A percentile compares a stretch with the other conserved stretches of the same genome.
These are phyloP conservation scores for Chaetomiaceae sp. DNA, from an alignment of 2,329 filamentous ascomycete genomes.

Conservation along the genomic window DNA sequence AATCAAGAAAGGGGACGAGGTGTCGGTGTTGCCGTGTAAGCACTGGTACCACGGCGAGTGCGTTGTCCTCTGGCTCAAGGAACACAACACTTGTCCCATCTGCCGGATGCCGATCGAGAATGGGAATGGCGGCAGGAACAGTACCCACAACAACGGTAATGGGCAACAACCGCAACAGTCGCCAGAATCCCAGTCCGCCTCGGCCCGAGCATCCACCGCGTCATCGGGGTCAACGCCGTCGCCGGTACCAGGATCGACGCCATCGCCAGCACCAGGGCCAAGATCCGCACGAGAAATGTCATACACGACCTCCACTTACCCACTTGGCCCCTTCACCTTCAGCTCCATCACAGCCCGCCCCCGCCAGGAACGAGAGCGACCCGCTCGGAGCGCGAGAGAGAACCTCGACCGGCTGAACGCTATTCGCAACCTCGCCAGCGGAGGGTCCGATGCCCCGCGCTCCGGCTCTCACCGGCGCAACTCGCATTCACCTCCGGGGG, in stretches of 20 bases:
- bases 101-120: slow-evolving; percentile 59
- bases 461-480: background rate
- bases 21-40: slow-evolving; percentile 75
- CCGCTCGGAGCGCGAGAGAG: slow-evolving; percentile 19
- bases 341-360: background rate
- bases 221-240: background rate
- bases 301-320: background rate
- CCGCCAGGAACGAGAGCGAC: background rate
- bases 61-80: slow-evolving; percentile 75
- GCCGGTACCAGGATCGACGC: background rate
- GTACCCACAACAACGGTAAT: slow-evolving; percentile 11
- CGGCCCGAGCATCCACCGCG: background rate
- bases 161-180: background rate
- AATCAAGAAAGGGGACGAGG: slow-evolving; percentile 67
- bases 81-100: slow-evolving; percentile 90
- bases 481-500: slow-evolving; percentile 12
- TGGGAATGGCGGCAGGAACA: slow-evolving; percentile 24
- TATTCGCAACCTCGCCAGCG: slow-evolving; percentile 21
- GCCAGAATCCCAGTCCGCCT: background rate
- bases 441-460: background rate
- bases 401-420: slow-evolving; percentile 27
- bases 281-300: no score
- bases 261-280: background rate
- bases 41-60: slow-evolving; percentile 93
- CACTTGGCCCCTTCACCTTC: background rate